phyloP scores from a whole-genome alignment of 345 rosid species.

The Melaleuca alternifolia region DNA sequence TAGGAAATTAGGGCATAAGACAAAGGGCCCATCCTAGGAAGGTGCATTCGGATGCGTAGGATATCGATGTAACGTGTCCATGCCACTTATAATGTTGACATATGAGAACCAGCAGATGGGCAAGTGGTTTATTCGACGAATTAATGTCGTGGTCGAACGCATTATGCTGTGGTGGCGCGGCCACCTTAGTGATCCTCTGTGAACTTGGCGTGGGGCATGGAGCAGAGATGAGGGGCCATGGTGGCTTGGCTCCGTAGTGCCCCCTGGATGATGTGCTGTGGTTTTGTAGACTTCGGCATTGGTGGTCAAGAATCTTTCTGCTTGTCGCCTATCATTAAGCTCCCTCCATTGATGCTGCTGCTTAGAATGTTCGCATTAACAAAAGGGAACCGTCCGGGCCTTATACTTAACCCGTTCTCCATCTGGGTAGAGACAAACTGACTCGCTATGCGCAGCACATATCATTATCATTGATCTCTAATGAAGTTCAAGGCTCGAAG shows the following conservation, averaged over 20 bases:
- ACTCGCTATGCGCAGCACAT: neutral
- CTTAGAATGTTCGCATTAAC: too few relatives aligned
- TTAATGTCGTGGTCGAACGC: neutral
- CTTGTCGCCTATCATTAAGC: neutral
- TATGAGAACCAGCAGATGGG: neutral
- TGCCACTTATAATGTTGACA: neutral
- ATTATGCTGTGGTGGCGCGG: neutral
- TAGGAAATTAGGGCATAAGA: too few relatives aligned
- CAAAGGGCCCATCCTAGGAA: neutral
- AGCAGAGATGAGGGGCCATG: neutral
- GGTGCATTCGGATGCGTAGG: neutral
- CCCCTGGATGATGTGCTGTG: rapidly evolving
- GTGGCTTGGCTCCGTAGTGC: neutral
- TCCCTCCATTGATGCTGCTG: neutral
- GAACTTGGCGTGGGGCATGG: neutral
- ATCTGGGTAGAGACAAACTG: neutral
- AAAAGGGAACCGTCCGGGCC: too few relatives aligned
- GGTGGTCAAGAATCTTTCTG: neutral
- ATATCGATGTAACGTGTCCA: neutral
- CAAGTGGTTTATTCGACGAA: neutral
- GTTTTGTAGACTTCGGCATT: neutral
- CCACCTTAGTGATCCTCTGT: neutral
- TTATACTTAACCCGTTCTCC: neutral
- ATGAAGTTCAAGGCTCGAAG: neutral
- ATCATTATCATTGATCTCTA: neutral